Evolutionary conservation across 257 asterid genomes (phyloP), one percentile per base, ranked within the genome.

Genomic region (Gynochthodes officinalis): DNA sequence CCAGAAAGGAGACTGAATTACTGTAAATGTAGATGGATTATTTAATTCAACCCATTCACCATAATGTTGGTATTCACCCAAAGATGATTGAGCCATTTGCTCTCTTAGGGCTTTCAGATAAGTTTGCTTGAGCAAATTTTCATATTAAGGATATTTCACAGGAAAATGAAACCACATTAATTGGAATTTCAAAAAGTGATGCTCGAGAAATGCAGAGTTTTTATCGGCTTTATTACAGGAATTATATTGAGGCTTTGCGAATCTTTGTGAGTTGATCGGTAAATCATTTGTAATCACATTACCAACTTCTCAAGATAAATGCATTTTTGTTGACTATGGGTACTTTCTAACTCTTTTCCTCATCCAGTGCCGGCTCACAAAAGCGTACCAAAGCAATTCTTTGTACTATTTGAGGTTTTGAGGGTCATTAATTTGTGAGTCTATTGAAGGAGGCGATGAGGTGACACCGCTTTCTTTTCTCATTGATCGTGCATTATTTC

Each of bases 361-460:
- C 72, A 58, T 78, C 30, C 88, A 94, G 97, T 78, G 97, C 95
- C n/a, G 99, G 43, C 96, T 94, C 66, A 91, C 99, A 59, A 94
- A 94, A 84, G 99, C 99, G 70, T 94, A 94, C 83, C 99, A 94
- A 80, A 94, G 98, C 1, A 98, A 97, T 61, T 88, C 97, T n/a
- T n/a, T 66, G 99, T 94, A 71, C 86, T 94, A 58, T 94, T 94
- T 87, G 99, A 94, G 82, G 99, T 94, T 84, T 84, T 94, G 82
- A 94, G 72, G 88, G 97, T 98, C 50, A 97, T 91, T 73, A 94
- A 91, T 77, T 75, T 87, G 74, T 52, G 99, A 94, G 82, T 73
- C 95, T 65, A 87, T 89, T 71, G 93, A 86, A 66, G 90, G 89
- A 78, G 93, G 93, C 74, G 96, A 91, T 44, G 99, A 94, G 93